phyloP scores from a whole-genome alignment of 148 eudicot species.

The Rhododendron griersonianum region DNA sequence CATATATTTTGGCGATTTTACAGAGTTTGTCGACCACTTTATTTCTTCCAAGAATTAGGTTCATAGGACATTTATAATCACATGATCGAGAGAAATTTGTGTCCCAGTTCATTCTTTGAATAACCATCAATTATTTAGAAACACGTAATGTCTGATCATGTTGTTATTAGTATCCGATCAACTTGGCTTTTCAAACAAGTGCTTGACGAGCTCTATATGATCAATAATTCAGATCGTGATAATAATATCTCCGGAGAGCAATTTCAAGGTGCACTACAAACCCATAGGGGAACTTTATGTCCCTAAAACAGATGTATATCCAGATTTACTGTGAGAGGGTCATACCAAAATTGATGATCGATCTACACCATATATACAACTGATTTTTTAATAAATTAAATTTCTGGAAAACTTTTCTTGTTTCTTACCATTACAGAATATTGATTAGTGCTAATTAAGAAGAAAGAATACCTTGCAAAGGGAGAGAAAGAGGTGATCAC shows the following conservation, averaged over 20 bases:
- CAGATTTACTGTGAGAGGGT: neutral
- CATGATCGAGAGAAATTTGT: neutral
- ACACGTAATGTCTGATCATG: neutral
- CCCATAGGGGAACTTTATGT: neutral
- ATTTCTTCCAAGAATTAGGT: no score
- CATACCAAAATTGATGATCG: neutral
- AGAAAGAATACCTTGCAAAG: slow-evolving; percentile 62
- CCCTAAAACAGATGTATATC: neutral
- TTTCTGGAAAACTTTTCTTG: neutral
- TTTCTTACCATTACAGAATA: neutral
- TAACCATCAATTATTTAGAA: neutral
- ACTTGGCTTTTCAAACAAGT: neutral
- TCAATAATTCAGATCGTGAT: neutral
- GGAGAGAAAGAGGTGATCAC: slow-evolving; percentile 56
- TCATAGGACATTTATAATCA: no score
- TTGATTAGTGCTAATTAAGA: no score
- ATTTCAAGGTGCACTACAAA: neutral
- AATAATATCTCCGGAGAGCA: neutral
- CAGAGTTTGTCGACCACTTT: no score
- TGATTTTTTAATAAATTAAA: neutral
- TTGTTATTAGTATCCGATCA: neutral
- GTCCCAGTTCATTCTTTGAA: neutral
- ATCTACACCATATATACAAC: neutral
- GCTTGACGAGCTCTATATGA: neutral
- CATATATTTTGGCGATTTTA: no score